These are phyloP conservation scores for Melastoma malabathricum DNA, from an alignment of 345 rosid genomes.

Conservation along the genomic window DNA sequence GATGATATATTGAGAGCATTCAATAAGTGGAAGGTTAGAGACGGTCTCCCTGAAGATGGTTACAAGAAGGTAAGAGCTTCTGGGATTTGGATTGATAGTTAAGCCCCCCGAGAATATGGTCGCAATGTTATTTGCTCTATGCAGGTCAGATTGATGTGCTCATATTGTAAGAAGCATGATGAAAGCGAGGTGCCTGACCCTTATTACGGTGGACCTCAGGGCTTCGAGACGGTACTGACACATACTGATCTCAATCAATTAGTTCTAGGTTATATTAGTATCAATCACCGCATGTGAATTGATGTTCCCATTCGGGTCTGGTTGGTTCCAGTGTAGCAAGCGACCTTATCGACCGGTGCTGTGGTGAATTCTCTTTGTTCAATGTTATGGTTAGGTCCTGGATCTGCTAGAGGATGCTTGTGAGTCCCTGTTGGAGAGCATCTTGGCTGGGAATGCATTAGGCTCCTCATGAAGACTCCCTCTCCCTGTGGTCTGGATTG, in stretches of 20 bases:
- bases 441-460: slow-evolving; percentile 22
- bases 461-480: too few relatives aligned
- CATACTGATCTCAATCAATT: neutral
- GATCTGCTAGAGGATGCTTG: slow-evolving; percentile 91
- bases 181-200: slow-evolving; percentile 90
- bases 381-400: slow-evolving; percentile 36
- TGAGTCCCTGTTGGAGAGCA: slow-evolving; percentile 69
- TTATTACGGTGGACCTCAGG: slow-evolving; percentile 83
- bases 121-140: slow-evolving; percentile 1
- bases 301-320: neutral
- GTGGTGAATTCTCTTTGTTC: neutral
- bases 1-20: slow-evolving; percentile 70
- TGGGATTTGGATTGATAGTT: neutral
- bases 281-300: neutral
- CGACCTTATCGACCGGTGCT: neutral
- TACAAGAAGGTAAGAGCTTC: slow-evolving; percentile 43
- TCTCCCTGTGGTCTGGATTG: too few relatives aligned
- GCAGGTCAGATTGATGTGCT: slow-evolving; percentile 89
- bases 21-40: slow-evolving; percentile 64
- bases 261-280: neutral
- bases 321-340: too few relatives aligned
- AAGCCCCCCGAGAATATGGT: neutral
- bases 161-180: slow-evolving; percentile 73
- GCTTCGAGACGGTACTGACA: slow-evolving; percentile 71
- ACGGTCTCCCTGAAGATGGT: slow-evolving; percentile 50